phyloP scores from a whole-genome alignment of 257 asterid genomes.

The Forsythia suspensa region DNA sequence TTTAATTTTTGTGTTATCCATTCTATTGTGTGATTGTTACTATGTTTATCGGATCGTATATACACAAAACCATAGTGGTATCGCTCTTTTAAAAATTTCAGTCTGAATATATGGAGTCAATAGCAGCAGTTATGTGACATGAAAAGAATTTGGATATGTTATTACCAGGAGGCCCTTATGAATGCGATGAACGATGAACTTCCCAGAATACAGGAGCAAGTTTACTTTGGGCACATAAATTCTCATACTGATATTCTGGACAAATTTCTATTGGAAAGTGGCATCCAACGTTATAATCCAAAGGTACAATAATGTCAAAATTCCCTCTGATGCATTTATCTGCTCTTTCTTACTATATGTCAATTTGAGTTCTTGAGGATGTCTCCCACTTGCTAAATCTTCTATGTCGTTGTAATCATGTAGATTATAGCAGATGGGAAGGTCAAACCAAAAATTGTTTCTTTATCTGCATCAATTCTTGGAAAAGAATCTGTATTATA shows the following conservation, averaged over 20 bases:
- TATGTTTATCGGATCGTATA: slow-evolving; percentile 4
- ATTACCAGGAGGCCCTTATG: slow-evolving; percentile 77
- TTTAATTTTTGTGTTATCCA: slow-evolving; percentile 7
- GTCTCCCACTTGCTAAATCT: slow-evolving; percentile 29
- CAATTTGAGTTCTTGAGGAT: slow-evolving; percentile 17
- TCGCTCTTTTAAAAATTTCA: slow-evolving; percentile 2
- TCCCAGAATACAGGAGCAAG: slow-evolving; percentile 97
- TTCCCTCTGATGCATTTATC: slow-evolving; percentile 5
- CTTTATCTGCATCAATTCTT: slow-evolving; percentile 64
- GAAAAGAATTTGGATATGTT: slow-evolving; percentile 23
- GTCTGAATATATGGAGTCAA: slow-evolving; percentile 18
- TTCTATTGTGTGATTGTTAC: slow-evolving; percentile 8
- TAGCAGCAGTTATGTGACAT: slow-evolving; percentile 23
- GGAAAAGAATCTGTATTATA: slow-evolving; percentile 59
- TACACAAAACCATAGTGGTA: slow-evolving; percentile 6
- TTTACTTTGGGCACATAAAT: slow-evolving; percentile 85
- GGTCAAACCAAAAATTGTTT: slow-evolving; percentile 73
- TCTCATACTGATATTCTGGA: slow-evolving; percentile 89
- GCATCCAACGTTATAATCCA: slow-evolving; percentile 89
- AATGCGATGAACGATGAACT: slow-evolving; percentile 98
- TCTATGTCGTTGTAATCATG: slow-evolving; percentile 28
- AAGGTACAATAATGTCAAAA: slow-evolving; percentile 49
- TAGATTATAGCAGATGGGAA: slow-evolving; percentile 92
- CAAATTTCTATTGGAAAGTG: slow-evolving; percentile 85
- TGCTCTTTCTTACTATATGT: not conserved